phyloP scores from a whole-genome alignment of 2,329 filamentous ascomycete genomes.

The Fusarium sp. region DNA sequence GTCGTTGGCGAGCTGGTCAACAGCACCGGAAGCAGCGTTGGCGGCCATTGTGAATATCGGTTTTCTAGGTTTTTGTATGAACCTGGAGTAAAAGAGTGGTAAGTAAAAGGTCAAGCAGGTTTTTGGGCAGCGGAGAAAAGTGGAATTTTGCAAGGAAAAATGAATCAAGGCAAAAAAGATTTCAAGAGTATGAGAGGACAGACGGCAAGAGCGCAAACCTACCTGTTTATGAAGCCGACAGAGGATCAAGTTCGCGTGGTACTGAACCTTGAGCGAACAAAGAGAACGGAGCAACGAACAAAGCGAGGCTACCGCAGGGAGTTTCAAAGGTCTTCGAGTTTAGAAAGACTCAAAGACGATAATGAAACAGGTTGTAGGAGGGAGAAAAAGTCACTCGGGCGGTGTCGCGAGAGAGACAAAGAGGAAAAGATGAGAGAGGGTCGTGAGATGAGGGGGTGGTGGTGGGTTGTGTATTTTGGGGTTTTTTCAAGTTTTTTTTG shows the following conservation, averaged over 20 bases:
- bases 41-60: slow-evolving; percentile 66
- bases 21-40: slow-evolving; percentile 68
- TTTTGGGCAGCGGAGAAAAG: slow-evolving; percentile 11
- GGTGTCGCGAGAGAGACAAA: slow-evolving; percentile 48
- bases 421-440: slow-evolving; percentile 26
- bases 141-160: neutral
- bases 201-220: slow-evolving; percentile 16
- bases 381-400: slow-evolving; percentile 42
- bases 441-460: slow-evolving; percentile 40
- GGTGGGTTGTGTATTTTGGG: slow-evolving; percentile 59
- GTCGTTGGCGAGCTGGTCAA: slow-evolving; percentile 85
- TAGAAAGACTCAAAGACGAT: slow-evolving; percentile 40
- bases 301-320: slow-evolving; percentile 41
- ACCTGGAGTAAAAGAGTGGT: slow-evolving; percentile 25
- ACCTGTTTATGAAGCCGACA: slow-evolving; percentile 40
- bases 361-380: slow-evolving; percentile 28
- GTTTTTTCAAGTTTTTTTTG: slow-evolving; percentile 70
- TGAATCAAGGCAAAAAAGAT: slow-evolving; percentile 1
- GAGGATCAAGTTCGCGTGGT: slow-evolving; percentile 43
- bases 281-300: slow-evolving; percentile 47
- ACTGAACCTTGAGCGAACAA: slow-evolving; percentile 45
- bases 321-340: slow-evolving; percentile 43
- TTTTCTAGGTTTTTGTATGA: slow-evolving; percentile 26
- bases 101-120: slow-evolving; percentile 28
- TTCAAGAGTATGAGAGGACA: slow-evolving; percentile 20